Conservation (phyloP, 192 early-diverging fungal genomes). For the Borealophlyctis nickersoniae region DNA sequence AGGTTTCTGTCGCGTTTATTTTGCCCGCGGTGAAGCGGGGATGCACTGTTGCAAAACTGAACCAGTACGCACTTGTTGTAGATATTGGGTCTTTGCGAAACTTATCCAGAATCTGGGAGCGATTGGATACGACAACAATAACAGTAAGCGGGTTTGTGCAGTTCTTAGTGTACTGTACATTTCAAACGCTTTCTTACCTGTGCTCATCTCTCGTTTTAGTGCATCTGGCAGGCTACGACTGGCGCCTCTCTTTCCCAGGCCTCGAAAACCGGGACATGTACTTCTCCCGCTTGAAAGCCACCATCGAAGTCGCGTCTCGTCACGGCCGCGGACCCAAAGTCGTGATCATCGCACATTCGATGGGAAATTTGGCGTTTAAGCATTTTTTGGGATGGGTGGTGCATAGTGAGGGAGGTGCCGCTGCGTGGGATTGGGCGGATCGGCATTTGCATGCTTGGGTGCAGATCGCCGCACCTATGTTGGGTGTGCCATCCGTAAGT, state of each 20-base stretch:
- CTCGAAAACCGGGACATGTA: conserved; percentile 79
- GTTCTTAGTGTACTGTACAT: too few relatives aligned
- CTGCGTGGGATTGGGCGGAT: conserved; percentile 71
- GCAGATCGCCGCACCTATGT: conserved; percentile 81
- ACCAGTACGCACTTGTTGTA: conserved; percentile 16
- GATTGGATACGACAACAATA: conserved; percentile 81
- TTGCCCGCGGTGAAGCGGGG: background rate
- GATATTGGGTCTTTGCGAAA: conserved; percentile 82
- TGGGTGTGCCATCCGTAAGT: conserved; percentile 78
- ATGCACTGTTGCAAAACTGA: conserved; percentile 5
- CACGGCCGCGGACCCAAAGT: conserved; percentile 41
- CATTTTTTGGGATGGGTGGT: conserved; percentile 91
- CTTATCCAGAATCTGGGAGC: conserved; percentile 77
- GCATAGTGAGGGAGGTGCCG: conserved; percentile 60
- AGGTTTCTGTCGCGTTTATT: conserved; percentile 1
- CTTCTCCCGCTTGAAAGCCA: conserved; percentile 72
- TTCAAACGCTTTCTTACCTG: background rate
- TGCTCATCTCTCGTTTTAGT: conserved; percentile 26
- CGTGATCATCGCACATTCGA: conserved; percentile 61
- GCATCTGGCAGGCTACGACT: conserved; percentile 85
- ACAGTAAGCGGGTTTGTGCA: conserved; percentile 36
- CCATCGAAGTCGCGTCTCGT: conserved; percentile 60
- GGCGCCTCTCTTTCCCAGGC: conserved; percentile 76
- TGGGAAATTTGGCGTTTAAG: conserved; percentile 67
- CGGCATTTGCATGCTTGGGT: conserved; percentile 75